Evolutionary conservation across 768 basidiomycete genomes (phyloP), one percentile per base, ranked within the genome.

Genomic region (Rhizopogon rudus): DNA sequence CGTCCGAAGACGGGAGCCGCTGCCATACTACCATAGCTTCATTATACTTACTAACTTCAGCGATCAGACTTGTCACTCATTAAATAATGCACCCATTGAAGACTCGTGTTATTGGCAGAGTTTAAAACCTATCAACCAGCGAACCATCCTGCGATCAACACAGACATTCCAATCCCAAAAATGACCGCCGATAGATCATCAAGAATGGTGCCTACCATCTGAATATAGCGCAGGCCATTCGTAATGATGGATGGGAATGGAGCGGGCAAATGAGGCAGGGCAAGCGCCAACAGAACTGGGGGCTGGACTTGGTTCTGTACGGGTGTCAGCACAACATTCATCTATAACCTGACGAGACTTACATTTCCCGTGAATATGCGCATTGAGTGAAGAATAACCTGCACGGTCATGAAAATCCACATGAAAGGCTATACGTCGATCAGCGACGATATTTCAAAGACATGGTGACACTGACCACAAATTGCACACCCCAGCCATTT

Each of bases 321-420:
- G 44, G 17, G 20, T 29, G 22, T 70, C 55, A 61, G 22, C 12
- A 44, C 2, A 16, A 22, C 51, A 54, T 46, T 16, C 39, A 49
- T 40, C 40, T 22, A 37, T 45, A 37, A n/a, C 48, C 29, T 22
- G 6, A 16, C 6, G 35, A 37, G 5, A 71, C 87, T 64, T 64
- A 89, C 89, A 57, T 86, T 79, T 55, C 84, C 82, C 12, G 77
- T 79, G 64, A 88, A 84, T 69, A 92, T 81, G 52, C 84, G 82
- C 60, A 84, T 63, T 8, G 90, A 89, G 61, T 91, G 88, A 43
- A 93, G 64, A 17, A 77, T 77, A 22, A 91, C 74, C 60, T 91
- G 81, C 4, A 92, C 65, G 0, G 90, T 86, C 40, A 81, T 80
- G 57, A 92, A 91, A 7, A 81, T 85, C 87, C 87, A 91, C 67